phyloP scores from a whole-genome alignment of 768 basidiomycete genomes.

The Nidula microcarpa region DNA sequence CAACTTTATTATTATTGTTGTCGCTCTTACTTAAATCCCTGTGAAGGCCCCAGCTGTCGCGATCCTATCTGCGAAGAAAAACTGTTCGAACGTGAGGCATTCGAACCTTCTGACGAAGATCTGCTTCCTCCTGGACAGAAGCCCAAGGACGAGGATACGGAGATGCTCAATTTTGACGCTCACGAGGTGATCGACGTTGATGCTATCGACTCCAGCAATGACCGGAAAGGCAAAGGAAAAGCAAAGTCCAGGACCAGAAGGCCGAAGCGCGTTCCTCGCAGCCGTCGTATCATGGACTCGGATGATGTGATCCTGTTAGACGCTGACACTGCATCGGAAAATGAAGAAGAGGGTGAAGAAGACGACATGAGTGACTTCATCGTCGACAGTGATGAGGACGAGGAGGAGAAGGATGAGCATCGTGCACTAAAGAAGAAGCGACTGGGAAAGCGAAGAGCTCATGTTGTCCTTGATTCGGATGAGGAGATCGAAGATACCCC shows the following conservation, averaged over 20 bases:
- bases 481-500: constrained; percentile 32
- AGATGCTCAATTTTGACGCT: constrained; percentile 20
- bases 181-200: constrained; percentile 2
- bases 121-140: constrained; percentile 11
- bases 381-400: constrained; percentile 48
- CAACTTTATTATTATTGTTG: not conserved
- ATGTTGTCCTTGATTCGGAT: constrained; percentile 41
- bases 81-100: constrained; percentile 54
- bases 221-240: constrained; percentile 27
- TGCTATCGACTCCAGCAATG: constrained; percentile 4
- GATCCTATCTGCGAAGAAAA: constrained; percentile 37
- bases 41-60: constrained; percentile 60
- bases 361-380: constrained; percentile 51
- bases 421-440: constrained; percentile 30
- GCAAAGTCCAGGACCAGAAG: constrained; percentile 12
- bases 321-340: constrained; percentile 16
- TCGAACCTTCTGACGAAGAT: constrained; percentile 57
- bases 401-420: constrained; percentile 47
- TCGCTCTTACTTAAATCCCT: constrained; percentile 1
- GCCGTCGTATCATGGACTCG: constrained; percentile 13
- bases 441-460: constrained; percentile 29
- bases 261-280: constrained; percentile 9
- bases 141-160: constrained; percentile 22
- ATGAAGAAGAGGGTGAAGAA: constrained; percentile 33
- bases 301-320: constrained; percentile 24